phyloP scores from a whole-genome alignment of 176 grass and related monocot species.

The Musa schizocarpa region DNA sequence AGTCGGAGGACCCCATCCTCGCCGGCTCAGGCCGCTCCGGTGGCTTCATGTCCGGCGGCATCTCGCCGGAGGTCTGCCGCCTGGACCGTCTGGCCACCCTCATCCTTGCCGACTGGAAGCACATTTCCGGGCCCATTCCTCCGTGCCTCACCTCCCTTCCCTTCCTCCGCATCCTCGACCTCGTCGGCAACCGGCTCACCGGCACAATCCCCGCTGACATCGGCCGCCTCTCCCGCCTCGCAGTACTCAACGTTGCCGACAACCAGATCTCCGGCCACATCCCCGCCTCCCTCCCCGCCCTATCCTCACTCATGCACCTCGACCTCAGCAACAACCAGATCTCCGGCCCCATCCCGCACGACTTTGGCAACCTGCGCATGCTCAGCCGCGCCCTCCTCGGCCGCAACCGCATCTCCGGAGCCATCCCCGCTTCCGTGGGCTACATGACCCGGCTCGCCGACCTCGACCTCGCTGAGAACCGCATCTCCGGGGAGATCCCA shows the following conservation, averaged over 20 bases:
- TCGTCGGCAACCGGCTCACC: slow-evolving; percentile 47
- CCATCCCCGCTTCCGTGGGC: slow-evolving; percentile 43
- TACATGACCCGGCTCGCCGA: slow-evolving; percentile 52
- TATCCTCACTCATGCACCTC: slow-evolving; percentile 60
- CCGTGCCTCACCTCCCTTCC: slow-evolving; percentile 33
- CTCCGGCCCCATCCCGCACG: slow-evolving; percentile 33
- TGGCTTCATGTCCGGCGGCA: slow-evolving; percentile 74
- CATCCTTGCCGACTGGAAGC: slow-evolving; percentile 42
- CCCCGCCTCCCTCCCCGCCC: slow-evolving; percentile 35
- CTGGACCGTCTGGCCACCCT: slow-evolving; percentile 54
- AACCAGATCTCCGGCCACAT: slow-evolving; percentile 51
- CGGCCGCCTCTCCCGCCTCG: slow-evolving; percentile 32
- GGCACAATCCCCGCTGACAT: slow-evolving; percentile 31
- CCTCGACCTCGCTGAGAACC: slow-evolving; percentile 75
- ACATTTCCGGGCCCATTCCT: slow-evolving; percentile 46
- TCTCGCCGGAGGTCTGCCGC: slow-evolving; percentile 57
- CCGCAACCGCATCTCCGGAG: slow-evolving; percentile 46
- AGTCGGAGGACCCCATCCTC: slow-evolving; percentile 75
- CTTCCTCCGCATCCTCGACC: slow-evolving; percentile 37
- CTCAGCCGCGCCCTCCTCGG: slow-evolving; percentile 67
- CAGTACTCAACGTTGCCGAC: slow-evolving; percentile 45
- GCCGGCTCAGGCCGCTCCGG: slow-evolving; percentile 32
- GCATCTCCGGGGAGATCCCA: slow-evolving; percentile 41
- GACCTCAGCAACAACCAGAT: slow-evolving; percentile 74
- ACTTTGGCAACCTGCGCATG: slow-evolving; percentile 46